Evolutionary conservation across 1,139 yeast genomes (phyloP).

Genomic region (Geotrichum carabidarum): DNA sequence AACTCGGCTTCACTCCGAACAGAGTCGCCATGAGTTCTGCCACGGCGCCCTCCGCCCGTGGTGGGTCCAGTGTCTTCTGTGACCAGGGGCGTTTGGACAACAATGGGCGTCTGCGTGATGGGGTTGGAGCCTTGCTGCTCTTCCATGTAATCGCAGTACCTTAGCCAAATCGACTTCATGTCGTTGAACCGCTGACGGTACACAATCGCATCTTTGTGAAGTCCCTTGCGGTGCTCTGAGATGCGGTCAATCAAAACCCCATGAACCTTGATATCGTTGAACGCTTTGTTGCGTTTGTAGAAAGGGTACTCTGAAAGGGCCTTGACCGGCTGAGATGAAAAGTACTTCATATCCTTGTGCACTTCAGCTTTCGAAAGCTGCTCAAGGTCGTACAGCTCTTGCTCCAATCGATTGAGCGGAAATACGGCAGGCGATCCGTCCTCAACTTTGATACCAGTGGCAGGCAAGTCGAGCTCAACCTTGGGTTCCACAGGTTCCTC

Average conservation of each 20-base stretch:
- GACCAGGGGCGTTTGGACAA: not conserved
- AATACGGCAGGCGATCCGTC: conserved; percentile 33
- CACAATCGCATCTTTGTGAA: conserved; percentile 38
- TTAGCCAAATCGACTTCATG: conserved; percentile 46
- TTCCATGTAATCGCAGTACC: conserved; percentile 52
- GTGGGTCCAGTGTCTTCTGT: conserved; percentile 18
- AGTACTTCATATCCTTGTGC: conserved; percentile 40
- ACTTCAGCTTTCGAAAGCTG: conserved; percentile 42
- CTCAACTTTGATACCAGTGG: not conserved
- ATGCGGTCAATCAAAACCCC: conserved; percentile 39
- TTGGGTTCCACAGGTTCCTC: no score
- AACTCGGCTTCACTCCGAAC: conserved; percentile 89
- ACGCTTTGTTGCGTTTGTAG: conserved; percentile 41
- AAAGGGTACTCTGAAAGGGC: conserved; percentile 51
- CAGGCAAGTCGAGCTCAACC: no score
- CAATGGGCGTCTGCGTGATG: not conserved
- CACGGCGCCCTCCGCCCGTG: conserved; percentile 24
- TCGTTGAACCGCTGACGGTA: conserved; percentile 49
- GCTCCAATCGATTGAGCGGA: conserved; percentile 54
- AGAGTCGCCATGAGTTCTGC: conserved; percentile 52
- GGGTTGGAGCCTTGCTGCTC: conserved; percentile 27
- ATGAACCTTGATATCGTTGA: conserved; percentile 42
- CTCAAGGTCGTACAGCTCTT: conserved; percentile 49
- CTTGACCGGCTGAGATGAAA: conserved; percentile 37
- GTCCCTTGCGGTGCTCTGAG: conserved; percentile 32